Base-by-base conservation (phyloP, 768 basidiomycete genomes). In the Auricularia heimuer region DNA sequence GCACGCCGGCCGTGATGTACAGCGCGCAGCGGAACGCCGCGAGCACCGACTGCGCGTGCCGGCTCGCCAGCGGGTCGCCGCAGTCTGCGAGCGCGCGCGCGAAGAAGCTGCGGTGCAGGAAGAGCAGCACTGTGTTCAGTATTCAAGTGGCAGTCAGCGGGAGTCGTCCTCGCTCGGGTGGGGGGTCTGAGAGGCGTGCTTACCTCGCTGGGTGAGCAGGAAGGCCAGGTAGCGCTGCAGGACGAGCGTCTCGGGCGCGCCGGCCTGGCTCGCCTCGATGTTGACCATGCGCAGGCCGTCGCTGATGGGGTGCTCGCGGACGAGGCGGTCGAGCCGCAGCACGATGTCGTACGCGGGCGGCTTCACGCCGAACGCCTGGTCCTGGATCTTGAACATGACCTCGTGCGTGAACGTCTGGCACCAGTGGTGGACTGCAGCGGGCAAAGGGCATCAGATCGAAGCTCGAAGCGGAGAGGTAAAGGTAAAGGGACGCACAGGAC, bases 91-190 rank as follows among this genome's bases (percentile, higher is more conserved):
- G 79, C 3, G 88, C 89, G 70, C 88, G 85, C 3, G 88, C 85
- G 68, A 90, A 89, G 77, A 87, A 90, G 68, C 86, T 85, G 18
- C 89, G 85, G 71, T 89, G 88, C 62, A 89, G 81, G 70, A 88
- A 89, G 8, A 89, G 75, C 39, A 89, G 77, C 21, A 16, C n/a
- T 4, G 3, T 11, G 3, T 7, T 6, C 24, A 24, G 33, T 12
- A 6, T 4, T 4, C 7, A 34, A 4, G 12, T 29, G 24, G 24
- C 24, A 24, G 24, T 24, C 24, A 24, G 24, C 24, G 24, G 24
- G 24, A 24, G 24, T 24, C 24, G 24, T 24, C 24, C 24, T 24
- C 24, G 24, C 24, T 24, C 24, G 24, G 24, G 24, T 24, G 24
- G 24, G 24, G 24, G 24, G 24, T 24, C 24, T 24, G 12, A 33